Conservation (phyloP, 2,329 filamentous ascomycete genomes). For the Colletotrichum caudatum region DNA sequence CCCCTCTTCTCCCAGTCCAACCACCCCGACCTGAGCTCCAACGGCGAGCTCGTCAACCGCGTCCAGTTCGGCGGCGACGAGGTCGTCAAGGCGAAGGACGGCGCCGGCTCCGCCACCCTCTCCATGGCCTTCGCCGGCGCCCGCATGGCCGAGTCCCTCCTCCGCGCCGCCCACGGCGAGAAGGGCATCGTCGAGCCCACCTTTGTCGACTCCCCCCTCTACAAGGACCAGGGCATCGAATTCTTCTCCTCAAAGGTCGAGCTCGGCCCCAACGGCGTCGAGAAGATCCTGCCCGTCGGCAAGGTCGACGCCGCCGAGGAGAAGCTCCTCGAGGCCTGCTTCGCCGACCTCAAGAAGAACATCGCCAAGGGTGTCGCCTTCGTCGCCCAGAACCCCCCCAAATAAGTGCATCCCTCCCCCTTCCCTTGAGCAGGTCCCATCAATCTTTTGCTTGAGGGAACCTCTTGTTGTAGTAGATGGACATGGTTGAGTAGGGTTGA, state of each 20-base stretch:
- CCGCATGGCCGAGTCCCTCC: conserved; percentile 87
- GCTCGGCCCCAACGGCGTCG: conserved; percentile 95
- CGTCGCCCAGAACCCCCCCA: conserved; percentile 69
- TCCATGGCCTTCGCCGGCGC: conserved; percentile 98
- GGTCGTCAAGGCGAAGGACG: conserved; percentile 99
- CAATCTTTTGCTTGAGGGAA: background rate
- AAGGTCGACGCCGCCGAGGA: conserved; percentile 87
- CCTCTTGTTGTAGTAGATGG: conserved; percentile 30
- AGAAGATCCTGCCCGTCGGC: conserved; percentile 92
- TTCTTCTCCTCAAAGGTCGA: conserved; percentile 98
- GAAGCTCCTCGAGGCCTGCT: conserved; percentile 86
- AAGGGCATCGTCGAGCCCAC: conserved; percentile 96
- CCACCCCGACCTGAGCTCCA: conserved; percentile 84
- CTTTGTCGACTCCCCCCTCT: conserved; percentile 96
- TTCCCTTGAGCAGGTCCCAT: background rate
- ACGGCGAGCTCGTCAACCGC: conserved; percentile 86
- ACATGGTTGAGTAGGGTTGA: conserved; percentile 40
- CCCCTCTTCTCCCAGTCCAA: conserved; percentile 95
- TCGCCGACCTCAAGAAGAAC: conserved; percentile 91
- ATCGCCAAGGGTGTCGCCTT: conserved; percentile 87
- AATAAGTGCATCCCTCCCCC: conserved; percentile 56
- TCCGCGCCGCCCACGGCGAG: conserved; percentile 92
- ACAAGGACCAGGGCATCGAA: conserved; percentile 97
- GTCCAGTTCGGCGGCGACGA: conserved; percentile 99
- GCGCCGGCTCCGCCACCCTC: conserved; percentile 94